Percentiles rank a stretch among this genome's conserved stretches.
Evolutionary conservation across 2,329 filamentous ascomycete genomes (phyloP).

Genomic region (Calonectria fujianensis): DNA sequence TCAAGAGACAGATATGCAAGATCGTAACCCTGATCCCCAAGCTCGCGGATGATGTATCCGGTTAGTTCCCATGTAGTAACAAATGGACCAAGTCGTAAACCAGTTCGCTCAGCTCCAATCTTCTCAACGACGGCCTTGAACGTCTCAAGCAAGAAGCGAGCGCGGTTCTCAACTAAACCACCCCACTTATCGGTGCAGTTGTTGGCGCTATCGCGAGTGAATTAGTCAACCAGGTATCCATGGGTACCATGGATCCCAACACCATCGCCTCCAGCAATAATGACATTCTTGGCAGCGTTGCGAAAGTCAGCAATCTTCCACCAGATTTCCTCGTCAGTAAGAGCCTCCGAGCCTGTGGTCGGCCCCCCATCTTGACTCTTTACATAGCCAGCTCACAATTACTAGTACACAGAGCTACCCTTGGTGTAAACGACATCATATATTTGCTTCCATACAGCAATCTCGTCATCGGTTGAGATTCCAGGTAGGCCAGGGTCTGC

Average conservation of each 20-base stretch:
- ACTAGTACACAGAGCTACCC: conserved; percentile 76
- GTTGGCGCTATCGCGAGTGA: conserved; percentile 72
- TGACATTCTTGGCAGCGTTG: conserved; percentile 71
- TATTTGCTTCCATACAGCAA: conserved; percentile 76
- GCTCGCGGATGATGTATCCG: conserved; percentile 51
- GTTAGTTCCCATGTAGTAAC: conserved; percentile 57
- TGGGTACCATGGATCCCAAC: conserved; percentile 77
- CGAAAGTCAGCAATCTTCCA: conserved; percentile 77
- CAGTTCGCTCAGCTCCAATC: conserved; percentile 70
- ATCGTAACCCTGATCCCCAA: conserved; percentile 53
- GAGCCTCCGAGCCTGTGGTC: conserved; percentile 30
- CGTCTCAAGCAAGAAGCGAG: conserved; percentile 70
- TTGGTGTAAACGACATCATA: conserved; percentile 79
- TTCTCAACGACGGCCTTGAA: conserved; percentile 63
- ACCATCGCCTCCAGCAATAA: conserved; percentile 81
- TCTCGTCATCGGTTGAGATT: conserved; percentile 74
- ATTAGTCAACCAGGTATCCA: conserved; percentile 79
- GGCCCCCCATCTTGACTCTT: conserved; percentile 49
- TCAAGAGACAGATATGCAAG: conserved; percentile 62
- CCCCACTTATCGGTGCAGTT: conserved; percentile 73
- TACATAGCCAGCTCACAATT: conserved; percentile 73
- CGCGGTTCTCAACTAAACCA: conserved; percentile 72
- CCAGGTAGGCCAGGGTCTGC: conserved; percentile 68
- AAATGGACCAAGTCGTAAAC: conserved; percentile 75
- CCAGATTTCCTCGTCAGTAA: conserved; percentile 81